phyloP scores from a whole-genome alignment of 2,329 filamentous ascomycete genomes.

The Trichophyton rubrum region DNA sequence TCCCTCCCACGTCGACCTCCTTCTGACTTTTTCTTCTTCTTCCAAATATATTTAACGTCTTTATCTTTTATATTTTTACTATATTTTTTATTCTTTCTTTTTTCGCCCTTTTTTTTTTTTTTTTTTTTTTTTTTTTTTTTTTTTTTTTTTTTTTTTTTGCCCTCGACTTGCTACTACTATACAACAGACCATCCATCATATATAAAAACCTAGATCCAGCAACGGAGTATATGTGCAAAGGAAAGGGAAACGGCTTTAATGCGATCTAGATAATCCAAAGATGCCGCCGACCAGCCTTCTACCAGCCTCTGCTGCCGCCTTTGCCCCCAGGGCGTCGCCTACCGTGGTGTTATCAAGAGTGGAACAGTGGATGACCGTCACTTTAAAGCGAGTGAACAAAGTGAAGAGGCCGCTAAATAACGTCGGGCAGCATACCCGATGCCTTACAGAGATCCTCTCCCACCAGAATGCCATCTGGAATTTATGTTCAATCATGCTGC shows the following conservation, averaged over 20 bases:
- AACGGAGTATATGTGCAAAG: not conserved
- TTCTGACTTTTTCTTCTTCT: slow-evolving; percentile 1
- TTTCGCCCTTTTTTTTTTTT: not conserved
- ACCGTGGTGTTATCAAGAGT: slow-evolving; percentile 91
- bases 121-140: not conserved
- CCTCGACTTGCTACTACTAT: no score
- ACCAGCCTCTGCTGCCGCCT: slow-evolving; percentile 89
- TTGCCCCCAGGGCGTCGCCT: slow-evolving; percentile 84
- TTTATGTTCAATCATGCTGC: slow-evolving; percentile 79
- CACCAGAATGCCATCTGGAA: slow-evolving; percentile 88
- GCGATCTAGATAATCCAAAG: slow-evolving; percentile 1
- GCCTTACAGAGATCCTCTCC: slow-evolving; percentile 86
- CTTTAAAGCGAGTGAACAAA: slow-evolving; percentile 89
- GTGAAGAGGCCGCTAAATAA: slow-evolving; percentile 96
- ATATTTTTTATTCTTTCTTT: slow-evolving; percentile 6
- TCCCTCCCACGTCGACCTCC: not conserved
- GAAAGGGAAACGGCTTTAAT: not conserved
- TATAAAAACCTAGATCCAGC: slow-evolving; percentile 1
- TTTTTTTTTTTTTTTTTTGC: not conserved
- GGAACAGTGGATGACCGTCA: slow-evolving; percentile 93
- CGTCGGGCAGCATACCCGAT: slow-evolving; percentile 87
- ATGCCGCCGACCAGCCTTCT: slow-evolving; percentile 76
- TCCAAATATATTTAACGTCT: slow-evolving; percentile 1
- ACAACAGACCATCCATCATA: not conserved
- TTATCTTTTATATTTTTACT: not conserved